Base-by-base conservation (phyloP, 2,329 filamentous ascomycete genomes). In the Fusarium burgessii region DNA sequence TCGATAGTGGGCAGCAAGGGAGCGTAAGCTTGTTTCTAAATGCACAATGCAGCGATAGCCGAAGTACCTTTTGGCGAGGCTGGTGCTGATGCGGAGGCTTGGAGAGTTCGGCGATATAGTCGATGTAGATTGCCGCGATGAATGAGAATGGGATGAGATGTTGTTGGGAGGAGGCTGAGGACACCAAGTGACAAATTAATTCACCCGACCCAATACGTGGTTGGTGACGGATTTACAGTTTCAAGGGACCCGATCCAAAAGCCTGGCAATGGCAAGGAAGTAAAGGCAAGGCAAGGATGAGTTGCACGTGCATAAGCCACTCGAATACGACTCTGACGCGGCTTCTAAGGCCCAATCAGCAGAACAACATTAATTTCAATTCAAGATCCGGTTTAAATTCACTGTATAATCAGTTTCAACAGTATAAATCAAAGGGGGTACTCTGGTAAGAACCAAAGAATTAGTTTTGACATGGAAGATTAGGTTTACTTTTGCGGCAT, bases 181-280 rank as follows among this genome's bases (percentile, higher is more conserved):
- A 36, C 33, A 47, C 45, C 25, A 49, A 70, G 43, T 55, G 59
- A 69, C 56, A 69, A 66, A 50, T 59, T 62, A 62, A 68, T 67
- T 38, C 56, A 68, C 49, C 33, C 35, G 27, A 52, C 27, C 33
- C 47, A n/a, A 60, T 45, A 40, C 46, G 68, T 71, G 68, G 68
- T 71, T 69, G 63, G 60, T 66, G 49, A 69, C 69, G 65, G 65
- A 54, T 72, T 71, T 70, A 72, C 54, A 66, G 69, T 72, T 72
- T 70, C 69, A 72, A 72, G 52, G 42, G 60, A 64, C 42, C 69
- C 38, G 43, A 67, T 40, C 42, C 50, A 67, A 70, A 66, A 54
- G 43, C 46, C 52, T 40, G 59, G 33, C 68, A 68, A 64, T 51
- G 47, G 47, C 33, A 50, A 35, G 15, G 11, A 17, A 23, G 23